These are phyloP conservation scores for Globisporangium alternatum DNA, from an alignment of 352 stramenopile genomes.

Conservation along the genomic window DNA sequence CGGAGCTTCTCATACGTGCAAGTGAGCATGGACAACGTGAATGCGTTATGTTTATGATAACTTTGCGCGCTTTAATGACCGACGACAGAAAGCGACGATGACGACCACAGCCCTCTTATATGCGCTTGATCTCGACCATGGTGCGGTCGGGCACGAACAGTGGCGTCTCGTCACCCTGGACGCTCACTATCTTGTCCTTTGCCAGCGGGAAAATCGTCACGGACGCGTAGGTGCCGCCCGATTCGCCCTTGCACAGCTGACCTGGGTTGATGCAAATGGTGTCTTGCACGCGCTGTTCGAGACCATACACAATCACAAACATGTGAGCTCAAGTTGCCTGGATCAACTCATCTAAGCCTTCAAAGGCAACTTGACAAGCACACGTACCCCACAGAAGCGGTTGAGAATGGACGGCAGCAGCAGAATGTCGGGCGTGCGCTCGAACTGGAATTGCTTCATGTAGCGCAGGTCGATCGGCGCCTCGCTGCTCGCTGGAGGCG, in stretches of 20 bases:
- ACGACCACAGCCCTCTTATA: constrained; percentile 31
- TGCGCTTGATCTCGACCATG: constrained; percentile 91
- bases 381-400: constrained; percentile 81
- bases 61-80: background rate
- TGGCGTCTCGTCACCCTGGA: constrained; percentile 38
- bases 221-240: constrained; percentile 92
- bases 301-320: constrained; percentile 12
- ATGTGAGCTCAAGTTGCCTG: background rate
- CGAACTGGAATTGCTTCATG: constrained; percentile 90
- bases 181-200: constrained; percentile 65
- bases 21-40: background rate
- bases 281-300: constrained; percentile 79
- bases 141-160: constrained; percentile 87
- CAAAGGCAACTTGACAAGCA: background rate
- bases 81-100: background rate
- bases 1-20: background rate
- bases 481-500: constrained; percentile 54
- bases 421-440: constrained; percentile 92
- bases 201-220: constrained; percentile 91
- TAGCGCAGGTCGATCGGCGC: constrained; percentile 91
- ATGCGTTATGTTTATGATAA: background rate
- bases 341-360: background rate
- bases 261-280: constrained; percentile 95
- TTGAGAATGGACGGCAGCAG: constrained; percentile 94
- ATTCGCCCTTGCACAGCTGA: constrained; percentile 91